Evolutionary conservation across 441 rosid species (phyloP), one percentile per base, ranked within the genome.

Genomic region (Gossypium lobatum): DNA sequence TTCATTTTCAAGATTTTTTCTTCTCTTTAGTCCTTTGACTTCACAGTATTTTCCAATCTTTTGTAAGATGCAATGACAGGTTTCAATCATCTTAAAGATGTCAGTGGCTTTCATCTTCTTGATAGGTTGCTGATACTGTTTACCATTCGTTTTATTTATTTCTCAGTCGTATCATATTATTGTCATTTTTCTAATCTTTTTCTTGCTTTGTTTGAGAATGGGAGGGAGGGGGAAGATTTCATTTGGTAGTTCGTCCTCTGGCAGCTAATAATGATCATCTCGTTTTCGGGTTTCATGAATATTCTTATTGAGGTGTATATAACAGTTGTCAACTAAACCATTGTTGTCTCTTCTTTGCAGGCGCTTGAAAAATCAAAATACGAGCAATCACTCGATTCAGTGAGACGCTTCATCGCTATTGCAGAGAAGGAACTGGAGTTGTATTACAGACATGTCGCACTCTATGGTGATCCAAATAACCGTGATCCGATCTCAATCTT

Each of bases 351-450:
- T 75, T 48, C 28, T 73, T 81, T 83, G 70, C 82, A 93, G 92
- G 97, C 99, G 16, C 83, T 87, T 65, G 95, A 95, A 78, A 91
- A 78, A 80, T 90, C 93, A 1, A 95, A 91, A 83, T 93, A 89
- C 13, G 96, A 95, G 80, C 98, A 93, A 48, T 95, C 98, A 8
- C 88, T 91, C 1, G 97, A 91, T 61, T 86, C 96, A 0, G 92
- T 91, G 79, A 88, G 83, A 78, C 91, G 77, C 65, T 91, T 91
- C 73, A 91, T 93, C 66, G 87, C 92, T 4, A 83, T 89, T 73
- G 84, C 86, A 3, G 95, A 88, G 78, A 91, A 92, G 79, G 97
- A 91, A 78, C 69, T 88, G 80, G 92, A 93, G 79, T 91, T 92
- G 26, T 89, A 92, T 71, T 79, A 85, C 81, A 82, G 92, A 58